Base-by-base conservation (phyloP, 106 monocot genomes). In the Acanthochlamys bracteata region DNA sequence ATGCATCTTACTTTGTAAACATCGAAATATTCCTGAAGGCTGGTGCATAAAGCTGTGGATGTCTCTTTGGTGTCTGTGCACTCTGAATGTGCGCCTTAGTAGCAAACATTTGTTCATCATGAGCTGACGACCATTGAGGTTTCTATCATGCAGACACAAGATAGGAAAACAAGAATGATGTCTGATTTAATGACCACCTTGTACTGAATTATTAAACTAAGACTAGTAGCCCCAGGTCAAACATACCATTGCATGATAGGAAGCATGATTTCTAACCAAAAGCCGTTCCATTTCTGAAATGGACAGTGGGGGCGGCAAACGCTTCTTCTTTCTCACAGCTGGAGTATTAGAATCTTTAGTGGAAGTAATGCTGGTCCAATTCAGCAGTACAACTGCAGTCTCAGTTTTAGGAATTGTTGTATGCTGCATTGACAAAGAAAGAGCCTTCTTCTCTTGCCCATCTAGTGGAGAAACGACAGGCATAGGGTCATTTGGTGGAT, bases 71-170 rank as follows among this genome's bases (percentile, higher is more conserved):
- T 8, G 41, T 13, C 0, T 75, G 75, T 57, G 75, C 75, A 20
- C 80, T 79, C 40, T 83, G 67, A 24, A 83, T 73, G 61, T 71
- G 69, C 40, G 15, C 61, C 61, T 71, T 90, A 8, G 40, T 41
- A 17, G 69, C 72, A 59, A 83, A 68, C 56, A 90, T 63, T 43
- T 83, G 55, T 56, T 71, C 63, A 47, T 86, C 90, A 26, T 24
- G 74, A 21, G 54, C 56, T 7, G 85, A 86, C 43, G 55, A 57
- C 70, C 78, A 75, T 41, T 53, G 55, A 53, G 81, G 81, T 62
- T 60, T 74, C 86, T 88, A 60, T 57, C 77, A 63, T 65, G 69
- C 78, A 61, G 25, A 56, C 39, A 27, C 24, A 60, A 57, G 21
- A 24, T 39, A 55, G 42, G 21, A 7, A 52, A 15, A 17, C 7